Evolutionary conservation across 2,329 filamentous ascomycete genomes (phyloP).

Genomic region (Stachybotrys elegans): DNA sequence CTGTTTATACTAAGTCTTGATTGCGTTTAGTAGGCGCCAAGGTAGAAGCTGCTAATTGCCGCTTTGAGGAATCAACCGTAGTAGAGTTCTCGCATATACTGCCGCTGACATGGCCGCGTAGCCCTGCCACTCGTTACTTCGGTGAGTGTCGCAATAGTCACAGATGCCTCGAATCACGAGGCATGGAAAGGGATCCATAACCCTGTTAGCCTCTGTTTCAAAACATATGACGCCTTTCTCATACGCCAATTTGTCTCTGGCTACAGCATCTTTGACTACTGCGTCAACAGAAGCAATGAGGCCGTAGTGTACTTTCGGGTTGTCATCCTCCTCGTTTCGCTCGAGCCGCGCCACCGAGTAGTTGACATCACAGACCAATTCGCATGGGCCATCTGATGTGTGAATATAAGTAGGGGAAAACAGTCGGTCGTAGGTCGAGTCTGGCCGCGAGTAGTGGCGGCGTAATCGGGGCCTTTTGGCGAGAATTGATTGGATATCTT

Average conservation of each 20-base stretch:
- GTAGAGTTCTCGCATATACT: conserved; percentile 10
- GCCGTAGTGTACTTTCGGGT: neutral
- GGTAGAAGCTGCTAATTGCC: no score
- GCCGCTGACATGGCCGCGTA: conserved; percentile 28
- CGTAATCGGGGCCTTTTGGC: conserved; percentile 7
- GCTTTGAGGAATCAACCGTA: neutral
- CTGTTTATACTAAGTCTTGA: no score
- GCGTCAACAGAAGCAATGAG: neutral
- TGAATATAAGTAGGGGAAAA: conserved; percentile 8
- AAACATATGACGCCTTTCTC: conserved; percentile 1
- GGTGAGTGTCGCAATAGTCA: conserved; percentile 31
- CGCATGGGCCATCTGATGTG: conserved; percentile 4
- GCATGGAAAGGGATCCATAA: conserved; percentile 20
- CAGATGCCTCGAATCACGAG: conserved; percentile 30
- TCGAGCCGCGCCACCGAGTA: neutral
- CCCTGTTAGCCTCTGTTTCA: conserved; percentile 14
- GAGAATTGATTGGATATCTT: conserved; percentile 3
- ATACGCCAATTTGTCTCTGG: neutral
- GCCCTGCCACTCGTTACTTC: conserved; percentile 19
- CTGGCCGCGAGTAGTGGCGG: conserved; percentile 7
- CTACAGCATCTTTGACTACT: neutral
- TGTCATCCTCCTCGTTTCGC: neutral
- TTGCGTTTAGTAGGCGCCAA: no score
- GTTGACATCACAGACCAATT: neutral
- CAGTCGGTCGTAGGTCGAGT: conserved; percentile 5